phyloP scores from a whole-genome alignment of 2,329 filamentous ascomycete species.

The Aspergillus versicolor region DNA sequence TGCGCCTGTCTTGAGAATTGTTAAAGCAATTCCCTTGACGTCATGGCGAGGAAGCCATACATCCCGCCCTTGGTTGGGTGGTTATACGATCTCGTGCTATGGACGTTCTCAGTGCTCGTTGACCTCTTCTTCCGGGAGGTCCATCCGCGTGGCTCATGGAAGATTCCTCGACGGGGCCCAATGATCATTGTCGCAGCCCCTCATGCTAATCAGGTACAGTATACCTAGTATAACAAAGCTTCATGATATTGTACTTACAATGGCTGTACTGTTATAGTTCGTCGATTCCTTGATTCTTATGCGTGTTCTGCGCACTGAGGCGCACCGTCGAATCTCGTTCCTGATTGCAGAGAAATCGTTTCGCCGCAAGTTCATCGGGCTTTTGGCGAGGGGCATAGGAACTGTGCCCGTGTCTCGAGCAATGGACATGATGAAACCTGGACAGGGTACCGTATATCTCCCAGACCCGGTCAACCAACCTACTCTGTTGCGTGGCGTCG shows the following conservation, averaged over 20 bases:
- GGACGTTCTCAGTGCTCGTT: conserved; percentile 65
- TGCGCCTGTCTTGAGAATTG: neutral
- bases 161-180: conserved; percentile 82
- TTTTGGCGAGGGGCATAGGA: conserved; percentile 78
- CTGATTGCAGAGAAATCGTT: conserved; percentile 96
- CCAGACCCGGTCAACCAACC: conserved; percentile 85
- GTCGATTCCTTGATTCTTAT: conserved; percentile 94
- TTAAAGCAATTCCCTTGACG: conserved; percentile 7
- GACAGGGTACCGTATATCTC: conserved; percentile 77
- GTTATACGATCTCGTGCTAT: conserved; percentile 32
- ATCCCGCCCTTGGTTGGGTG: conserved; percentile 45
- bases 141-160: conserved; percentile 91
- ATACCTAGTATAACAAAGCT: neutral
- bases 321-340: conserved; percentile 83
- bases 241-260: neutral
- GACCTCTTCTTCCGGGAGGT: conserved; percentile 99
- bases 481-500: conserved; percentile 73
- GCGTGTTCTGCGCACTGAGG: conserved; percentile 82
- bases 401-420: conserved; percentile 91
- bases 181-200: conserved; percentile 95
- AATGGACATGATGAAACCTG: conserved; percentile 81
- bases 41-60: conserved; percentile 38
- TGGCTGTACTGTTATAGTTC: conserved; percentile 58
- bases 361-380: conserved; percentile 82
- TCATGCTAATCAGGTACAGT: conserved; percentile 84